phyloP scores from a whole-genome alignment of 768 basidiomycete species.

The Lactarius deliciosus region DNA sequence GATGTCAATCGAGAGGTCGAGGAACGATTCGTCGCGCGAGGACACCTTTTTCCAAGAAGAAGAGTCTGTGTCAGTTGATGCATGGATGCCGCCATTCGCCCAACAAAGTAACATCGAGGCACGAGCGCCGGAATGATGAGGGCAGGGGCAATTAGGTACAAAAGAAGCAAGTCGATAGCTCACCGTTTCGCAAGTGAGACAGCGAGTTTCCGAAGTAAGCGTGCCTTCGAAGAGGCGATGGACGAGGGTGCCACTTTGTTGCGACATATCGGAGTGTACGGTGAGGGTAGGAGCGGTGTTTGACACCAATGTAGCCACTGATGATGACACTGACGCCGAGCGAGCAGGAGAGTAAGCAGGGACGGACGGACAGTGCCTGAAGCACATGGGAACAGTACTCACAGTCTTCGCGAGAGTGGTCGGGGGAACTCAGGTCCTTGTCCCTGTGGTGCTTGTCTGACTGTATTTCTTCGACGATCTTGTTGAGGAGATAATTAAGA shows the following conservation, averaged over 20 bases:
- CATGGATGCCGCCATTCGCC: slow-evolving; percentile 32
- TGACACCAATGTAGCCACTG: slow-evolving; percentile 55
- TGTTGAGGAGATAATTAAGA: slow-evolving; percentile 90
- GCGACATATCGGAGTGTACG: slow-evolving; percentile 44
- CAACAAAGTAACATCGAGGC: slow-evolving; percentile 9
- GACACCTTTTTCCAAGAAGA: slow-evolving; percentile 27
- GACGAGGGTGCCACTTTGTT: slow-evolving; percentile 64
- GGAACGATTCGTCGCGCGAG: slow-evolving; percentile 92
- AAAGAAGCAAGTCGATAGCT: slow-evolving; percentile 11
- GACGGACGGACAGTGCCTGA: background rate
- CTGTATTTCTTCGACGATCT: slow-evolving; percentile 90
- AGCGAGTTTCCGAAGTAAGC: slow-evolving; percentile 95
- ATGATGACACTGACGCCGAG: slow-evolving; percentile 52
- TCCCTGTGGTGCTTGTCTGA: slow-evolving; percentile 50
- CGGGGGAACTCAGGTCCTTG: slow-evolving; percentile 9
- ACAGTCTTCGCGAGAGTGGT: slow-evolving; percentile 61
- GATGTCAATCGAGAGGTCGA: slow-evolving; percentile 99
- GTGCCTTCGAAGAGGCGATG: slow-evolving; percentile 92
- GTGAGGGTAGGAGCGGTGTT: slow-evolving; percentile 39
- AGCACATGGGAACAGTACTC: slow-evolving; percentile 38
- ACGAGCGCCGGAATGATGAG: slow-evolving; percentile 10
- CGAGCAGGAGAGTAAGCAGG: slow-evolving; percentile 14
- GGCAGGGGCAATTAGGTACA: background rate
- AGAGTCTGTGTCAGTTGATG: slow-evolving; percentile 14
- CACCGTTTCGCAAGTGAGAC: slow-evolving; percentile 96